Evolutionary conservation across 2,329 filamentous ascomycete genomes (phyloP).

Genomic region (Aspergillus chevalieri): DNA sequence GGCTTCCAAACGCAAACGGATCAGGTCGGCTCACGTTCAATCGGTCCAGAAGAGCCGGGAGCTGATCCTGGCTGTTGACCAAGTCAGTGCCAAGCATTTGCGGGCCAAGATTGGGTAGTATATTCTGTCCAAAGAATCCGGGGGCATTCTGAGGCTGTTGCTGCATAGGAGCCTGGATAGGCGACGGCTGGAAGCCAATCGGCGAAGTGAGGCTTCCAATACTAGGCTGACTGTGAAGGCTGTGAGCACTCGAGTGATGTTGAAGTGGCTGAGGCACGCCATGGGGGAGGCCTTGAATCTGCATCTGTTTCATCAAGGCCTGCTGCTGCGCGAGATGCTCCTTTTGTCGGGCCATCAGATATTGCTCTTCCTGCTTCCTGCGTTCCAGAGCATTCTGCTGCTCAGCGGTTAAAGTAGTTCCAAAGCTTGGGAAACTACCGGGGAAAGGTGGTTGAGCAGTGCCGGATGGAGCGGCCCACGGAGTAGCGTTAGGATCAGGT

Average conservation of each 20-base stretch:
- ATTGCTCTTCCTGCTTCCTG: conserved; percentile 96
- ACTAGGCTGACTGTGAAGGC: conserved; percentile 92
- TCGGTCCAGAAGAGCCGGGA: conserved; percentile 58
- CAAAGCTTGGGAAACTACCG: conserved; percentile 90
- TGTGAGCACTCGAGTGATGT: conserved; percentile 91
- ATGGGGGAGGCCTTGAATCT: conserved; percentile 52
- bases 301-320: conserved; percentile 66
- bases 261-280: conserved; percentile 63
- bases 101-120: conserved; percentile 30
- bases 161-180: conserved; percentile 54
- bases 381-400: conserved; percentile 97
- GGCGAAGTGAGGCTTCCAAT: conserved; percentile 94
- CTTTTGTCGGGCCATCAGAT: conserved; percentile 90
- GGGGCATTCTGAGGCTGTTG: conserved; percentile 50
- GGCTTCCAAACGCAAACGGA: conserved; percentile 44
- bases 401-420: conserved; percentile 90
- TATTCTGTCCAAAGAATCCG: conserved; percentile 61
- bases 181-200: conserved; percentile 59
- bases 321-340: conserved; percentile 88
- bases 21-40: conserved; percentile 54
- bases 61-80: conserved; percentile 63
- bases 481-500: conserved; percentile 51
- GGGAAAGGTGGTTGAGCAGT: conserved; percentile 82
- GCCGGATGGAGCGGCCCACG: conserved; percentile 49
- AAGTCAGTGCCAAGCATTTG: conserved; percentile 43